Conservation (phyloP, 2,329 filamentous ascomycete genomes). For the Sporothrix schenckii region DNA sequence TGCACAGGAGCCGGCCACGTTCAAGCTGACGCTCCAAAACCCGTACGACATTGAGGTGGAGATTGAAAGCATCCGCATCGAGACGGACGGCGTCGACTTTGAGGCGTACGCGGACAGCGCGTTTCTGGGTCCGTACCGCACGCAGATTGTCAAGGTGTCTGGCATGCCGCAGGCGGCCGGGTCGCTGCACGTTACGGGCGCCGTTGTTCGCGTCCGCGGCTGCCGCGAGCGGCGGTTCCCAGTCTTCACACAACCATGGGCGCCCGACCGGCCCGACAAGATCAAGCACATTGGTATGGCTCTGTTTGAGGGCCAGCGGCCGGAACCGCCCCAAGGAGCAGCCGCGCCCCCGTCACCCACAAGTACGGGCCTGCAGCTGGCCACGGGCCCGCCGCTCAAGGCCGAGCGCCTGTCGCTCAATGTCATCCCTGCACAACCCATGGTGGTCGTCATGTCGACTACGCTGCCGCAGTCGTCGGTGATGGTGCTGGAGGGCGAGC, state of each 20-base stretch:
- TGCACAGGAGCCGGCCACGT: conserved; percentile 74
- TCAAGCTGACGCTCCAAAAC: conserved; percentile 86
- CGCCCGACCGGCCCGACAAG: conserved; percentile 68
- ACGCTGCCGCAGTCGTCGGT: conserved; percentile 81
- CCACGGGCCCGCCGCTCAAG: conserved; percentile 48
- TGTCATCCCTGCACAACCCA: conserved; percentile 78
- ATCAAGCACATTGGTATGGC: conserved; percentile 73
- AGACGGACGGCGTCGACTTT: conserved; percentile 75
- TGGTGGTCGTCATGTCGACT: conserved; percentile 73
- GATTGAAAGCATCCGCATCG: conserved; percentile 77
- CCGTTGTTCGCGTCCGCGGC: conserved; percentile 75
- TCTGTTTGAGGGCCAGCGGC: conserved; percentile 47
- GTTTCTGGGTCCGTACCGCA: conserved; percentile 76
- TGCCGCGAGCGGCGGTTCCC: conserved; percentile 83
- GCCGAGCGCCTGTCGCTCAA: conserved; percentile 63
- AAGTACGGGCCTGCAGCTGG: not conserved
- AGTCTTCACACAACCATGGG: conserved; percentile 79
- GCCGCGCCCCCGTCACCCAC: conserved; percentile 20
- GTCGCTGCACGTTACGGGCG: conserved; percentile 73
- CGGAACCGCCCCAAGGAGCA: too few relatives aligned
- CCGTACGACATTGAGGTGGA: conserved; percentile 92
- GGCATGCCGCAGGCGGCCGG: conserved; percentile 71
- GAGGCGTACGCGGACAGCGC: conserved; percentile 66
- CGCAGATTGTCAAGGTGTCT: conserved; percentile 73
- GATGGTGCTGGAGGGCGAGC: conserved; percentile 92